These are phyloP conservation scores for Dothistroma pini DNA, from an alignment of 2,329 filamentous ascomycete genomes.

Conservation along the genomic window DNA sequence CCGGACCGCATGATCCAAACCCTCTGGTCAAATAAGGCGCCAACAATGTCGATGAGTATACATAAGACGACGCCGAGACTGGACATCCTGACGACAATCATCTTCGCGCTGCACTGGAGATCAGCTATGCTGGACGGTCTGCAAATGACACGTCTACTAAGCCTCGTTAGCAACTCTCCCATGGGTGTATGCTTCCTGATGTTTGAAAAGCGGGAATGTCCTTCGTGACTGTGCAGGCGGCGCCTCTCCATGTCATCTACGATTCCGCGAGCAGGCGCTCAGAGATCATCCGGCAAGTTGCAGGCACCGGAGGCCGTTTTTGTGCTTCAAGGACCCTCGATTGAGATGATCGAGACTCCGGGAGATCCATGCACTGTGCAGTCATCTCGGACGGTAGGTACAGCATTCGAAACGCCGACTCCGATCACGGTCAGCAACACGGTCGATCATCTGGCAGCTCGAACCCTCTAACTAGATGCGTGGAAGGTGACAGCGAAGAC, in stretches of 20 bases:
- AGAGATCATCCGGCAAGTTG: constrained; percentile 45
- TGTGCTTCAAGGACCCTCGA: constrained; percentile 45
- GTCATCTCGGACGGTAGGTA: constrained; percentile 47
- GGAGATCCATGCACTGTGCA: constrained; percentile 48
- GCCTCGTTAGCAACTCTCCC: background rate
- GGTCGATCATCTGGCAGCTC: constrained; percentile 44
- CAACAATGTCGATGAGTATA: constrained; percentile 47
- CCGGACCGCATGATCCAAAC: constrained; percentile 53
- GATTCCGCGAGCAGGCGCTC: constrained; percentile 41
- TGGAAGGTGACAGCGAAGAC: constrained; percentile 53
- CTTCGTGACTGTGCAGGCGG: constrained; percentile 55
- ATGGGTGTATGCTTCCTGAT: background rate
- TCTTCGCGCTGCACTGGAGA: constrained; percentile 42
- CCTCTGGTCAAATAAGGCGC: constrained; percentile 52
- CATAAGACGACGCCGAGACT: constrained; percentile 43
- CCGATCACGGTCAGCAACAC: constrained; percentile 50
- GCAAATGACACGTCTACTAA: constrained; percentile 51
- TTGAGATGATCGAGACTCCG: constrained; percentile 53
- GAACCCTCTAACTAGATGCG: constrained; percentile 42
- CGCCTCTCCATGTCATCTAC: constrained; percentile 43
- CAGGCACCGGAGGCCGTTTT: constrained; percentile 50
- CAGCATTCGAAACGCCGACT: constrained; percentile 43
- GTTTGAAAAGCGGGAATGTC: constrained; percentile 45
- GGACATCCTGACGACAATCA: constrained; percentile 43
- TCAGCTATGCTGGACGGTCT: constrained; percentile 40